Base-by-base conservation (phyloP, 352 stramenopile genomes). In the Thraustochytrium sp. region DNA sequence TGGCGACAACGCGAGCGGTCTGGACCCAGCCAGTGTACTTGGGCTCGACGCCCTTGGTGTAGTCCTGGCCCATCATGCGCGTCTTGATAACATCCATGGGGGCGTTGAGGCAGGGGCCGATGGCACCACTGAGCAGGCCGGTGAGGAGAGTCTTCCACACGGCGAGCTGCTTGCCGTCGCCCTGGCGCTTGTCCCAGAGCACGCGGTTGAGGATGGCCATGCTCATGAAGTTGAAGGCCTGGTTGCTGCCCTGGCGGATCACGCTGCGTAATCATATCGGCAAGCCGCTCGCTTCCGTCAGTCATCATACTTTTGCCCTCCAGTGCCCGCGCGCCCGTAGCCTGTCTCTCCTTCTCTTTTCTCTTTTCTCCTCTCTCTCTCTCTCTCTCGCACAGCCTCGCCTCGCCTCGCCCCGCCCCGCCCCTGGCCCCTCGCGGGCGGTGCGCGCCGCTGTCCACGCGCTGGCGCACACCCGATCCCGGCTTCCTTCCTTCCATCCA, bases 181-280 rank as follows among this genome's bases (percentile, higher is more conserved):
- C 93, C 65, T 95, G 91, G 84, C 94, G 88, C 87, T 95, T 95
- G 65, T 94, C 90, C 90, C 92, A 97, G 86, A 97, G 91, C 82
- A 93, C 87, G 86, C 96, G 93, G 89, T 98, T 94, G 23, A 95
- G 86, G 90, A 91, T 94, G 18, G 90, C 91, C 68, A 94, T 98
- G 11, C 89, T 92, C 83, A 97, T 98, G 86, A 99, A 99, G 89
- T 98, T 98, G 82, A 98, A 97, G 4, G 95, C 95, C 87, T 99
- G 96, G 90, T 99, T 99, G 86, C 91, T 97, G 40, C 96, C 96
- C 88, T 99, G 95, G 49, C 95, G 91, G 54, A 97, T 88, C 92
- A 98, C 98, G 18, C n/a, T n/a, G n/a, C n/a, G n/a, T n/a, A n/a
- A n/a, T n/a, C n/a, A n/a, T n/a, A n/a, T n/a, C n/a, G n/a, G n/a